Base-by-base conservation (phyloP, 1,139 yeast genomes). In the Candida sp. region DNA sequence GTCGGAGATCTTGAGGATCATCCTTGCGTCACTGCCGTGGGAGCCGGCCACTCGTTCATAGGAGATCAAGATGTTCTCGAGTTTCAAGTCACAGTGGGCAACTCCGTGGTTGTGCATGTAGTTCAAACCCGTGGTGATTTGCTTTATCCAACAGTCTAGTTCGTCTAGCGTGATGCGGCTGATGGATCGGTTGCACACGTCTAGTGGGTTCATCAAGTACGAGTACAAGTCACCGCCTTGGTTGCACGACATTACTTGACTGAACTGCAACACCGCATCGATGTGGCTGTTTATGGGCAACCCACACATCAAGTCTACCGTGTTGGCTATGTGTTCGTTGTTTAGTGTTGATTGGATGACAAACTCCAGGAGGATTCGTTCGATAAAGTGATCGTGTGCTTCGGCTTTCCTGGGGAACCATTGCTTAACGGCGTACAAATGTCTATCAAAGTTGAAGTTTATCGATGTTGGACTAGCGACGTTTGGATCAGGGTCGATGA, bases 171-270 rank as follows among this genome's bases (percentile, higher is more conserved):
- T 51, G 58, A 68, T 56, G 33, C 32, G 49, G 0, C 46, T 37
- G 8, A 63, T 54, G 1, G 54, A 51, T 7, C 57, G 38, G 33
- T 58, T 58, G 6, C 51, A 44, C 23, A 53, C 53, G 49, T 63
- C 63, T 4, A 49, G 47, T 7, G 56, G 56, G 3, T 65, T 63
- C 12, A 69, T 64, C 43, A 73, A 50, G 56, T 73, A 74, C 2
- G 70, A 59, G 54, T 73, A 88, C 37, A 89, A 69, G 66, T 88
- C 92, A 35, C 96, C 94, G 47, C 90, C 87, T 2, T 86, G 81
- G 50, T 91, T 84, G 61, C 84, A 86, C 62, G 86, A 91, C 91
- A 88, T 84, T n/a, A 88, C 88, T 63, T 86, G 91, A 42, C 86
- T 81, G 59, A 88, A 84, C 57, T 87, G 84, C 56, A 84, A 75